Evolutionary conservation across 1,284 basidiomycete genomes (phyloP).

Genomic region (Ganoderma resinaceum): DNA sequence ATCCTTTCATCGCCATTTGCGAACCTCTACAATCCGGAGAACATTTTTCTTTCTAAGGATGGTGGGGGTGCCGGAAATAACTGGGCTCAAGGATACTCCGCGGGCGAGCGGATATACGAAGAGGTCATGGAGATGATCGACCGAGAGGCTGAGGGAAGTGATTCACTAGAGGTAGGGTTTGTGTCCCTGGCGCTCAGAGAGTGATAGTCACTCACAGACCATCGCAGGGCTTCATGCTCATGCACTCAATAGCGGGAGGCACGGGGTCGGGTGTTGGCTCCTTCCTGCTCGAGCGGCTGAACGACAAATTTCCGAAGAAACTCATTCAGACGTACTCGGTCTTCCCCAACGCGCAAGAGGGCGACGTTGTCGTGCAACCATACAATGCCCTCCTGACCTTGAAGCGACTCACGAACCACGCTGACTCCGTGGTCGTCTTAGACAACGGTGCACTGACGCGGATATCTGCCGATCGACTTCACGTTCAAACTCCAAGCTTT

Average conservation of each 20-base stretch:
- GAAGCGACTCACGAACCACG: conserved; percentile 95
- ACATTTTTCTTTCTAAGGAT: conserved; percentile 94
- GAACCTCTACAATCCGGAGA: conserved; percentile 97
- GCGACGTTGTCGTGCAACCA: conserved; percentile 97
- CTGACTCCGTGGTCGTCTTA: conserved; percentile 96
- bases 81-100: conserved; percentile 95
- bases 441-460: conserved; percentile 95
- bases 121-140: conserved; percentile 99
- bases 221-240: conserved; percentile 95
- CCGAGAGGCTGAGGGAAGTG: conserved; percentile 97
- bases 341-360: conserved; percentile 92
- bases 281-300: conserved; percentile 93
- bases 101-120: conserved; percentile 93
- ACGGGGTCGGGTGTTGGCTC: conserved; percentile 99
- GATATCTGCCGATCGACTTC: conserved; percentile 91
- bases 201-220: conserved; percentile 3
- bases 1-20: conserved; percentile 94
- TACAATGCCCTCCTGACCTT: conserved; percentile 97
- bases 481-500: conserved; percentile 91
- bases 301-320: conserved; percentile 99
- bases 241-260: conserved; percentile 99
- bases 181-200: neutral
- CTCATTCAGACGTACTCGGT: conserved; percentile 99
- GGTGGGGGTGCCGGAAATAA: conserved; percentile 99
- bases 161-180: conserved; percentile 87